Conservation (phyloP, 2,329 filamentous ascomycete genomes). For the Claviceps humidiphila region DNA sequence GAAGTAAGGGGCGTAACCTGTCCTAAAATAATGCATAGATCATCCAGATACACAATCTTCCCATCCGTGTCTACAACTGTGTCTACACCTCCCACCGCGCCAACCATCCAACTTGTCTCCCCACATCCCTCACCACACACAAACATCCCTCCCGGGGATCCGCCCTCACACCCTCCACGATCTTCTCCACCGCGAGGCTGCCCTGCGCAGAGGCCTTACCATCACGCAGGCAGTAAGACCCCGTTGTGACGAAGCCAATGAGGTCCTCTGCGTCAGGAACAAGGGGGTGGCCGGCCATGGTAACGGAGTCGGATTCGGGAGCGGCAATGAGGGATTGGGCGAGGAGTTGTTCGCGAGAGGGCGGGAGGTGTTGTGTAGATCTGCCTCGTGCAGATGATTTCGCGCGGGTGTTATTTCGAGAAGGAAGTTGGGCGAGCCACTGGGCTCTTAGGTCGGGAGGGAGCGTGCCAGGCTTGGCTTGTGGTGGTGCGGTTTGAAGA, state of each 20-base stretch:
- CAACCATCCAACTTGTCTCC: slow-evolving; percentile 65
- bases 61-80: neutral
- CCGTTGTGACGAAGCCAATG: slow-evolving; percentile 81
- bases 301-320: slow-evolving; percentile 19
- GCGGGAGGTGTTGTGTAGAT: neutral
- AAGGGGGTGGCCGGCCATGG: slow-evolving; percentile 44
- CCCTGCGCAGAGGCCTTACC: slow-evolving; percentile 68
- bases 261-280: slow-evolving; percentile 66
- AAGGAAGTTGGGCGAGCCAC: slow-evolving; percentile 53
- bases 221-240: slow-evolving; percentile 65
- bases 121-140: slow-evolving; percentile 73
- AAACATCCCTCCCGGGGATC: slow-evolving; percentile 33
- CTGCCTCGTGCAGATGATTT: neutral
- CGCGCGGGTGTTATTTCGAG: slow-evolving; percentile 11
- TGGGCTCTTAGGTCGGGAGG: slow-evolving; percentile 43
- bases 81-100: slow-evolving; percentile 61
- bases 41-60: neutral
- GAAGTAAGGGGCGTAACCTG: neutral
- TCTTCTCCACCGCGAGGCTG: slow-evolving; percentile 47
- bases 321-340: slow-evolving; percentile 34
- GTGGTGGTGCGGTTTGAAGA: slow-evolving; percentile 27
- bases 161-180: slow-evolving; percentile 26
- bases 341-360: slow-evolving; percentile 22
- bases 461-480: slow-evolving; percentile 11
- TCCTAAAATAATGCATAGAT: too few relatives aligned